These are phyloP conservation scores for Pythium phragmitis DNA, from an alignment of 352 stramenopile species.

Conservation along the genomic window DNA sequence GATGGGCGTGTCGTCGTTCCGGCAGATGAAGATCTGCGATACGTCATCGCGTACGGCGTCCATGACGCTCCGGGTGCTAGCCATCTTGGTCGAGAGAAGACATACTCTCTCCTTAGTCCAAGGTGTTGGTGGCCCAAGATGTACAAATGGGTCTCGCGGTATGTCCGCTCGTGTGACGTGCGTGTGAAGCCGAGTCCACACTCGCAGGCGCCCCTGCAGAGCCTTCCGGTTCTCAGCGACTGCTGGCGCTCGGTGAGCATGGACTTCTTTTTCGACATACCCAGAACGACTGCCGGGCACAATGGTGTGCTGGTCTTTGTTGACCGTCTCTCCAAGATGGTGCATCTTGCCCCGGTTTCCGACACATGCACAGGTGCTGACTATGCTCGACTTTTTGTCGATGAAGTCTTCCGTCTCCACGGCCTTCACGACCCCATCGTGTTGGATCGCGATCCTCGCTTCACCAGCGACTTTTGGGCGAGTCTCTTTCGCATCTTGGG, in stretches of 20 bases:
- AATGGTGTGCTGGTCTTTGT: slow-evolving; percentile 16
- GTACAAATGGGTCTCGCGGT: slow-evolving; percentile 27
- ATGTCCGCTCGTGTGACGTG: slow-evolving; percentile 15
- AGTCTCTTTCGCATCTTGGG: no score
- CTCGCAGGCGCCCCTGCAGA: slow-evolving; percentile 14
- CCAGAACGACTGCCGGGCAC: not conserved
- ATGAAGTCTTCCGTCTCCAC: no score
- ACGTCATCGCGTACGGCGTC: slow-evolving; percentile 21
- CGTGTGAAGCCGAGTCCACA: slow-evolving; percentile 11
- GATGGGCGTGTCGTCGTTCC: slow-evolving; percentile 9
- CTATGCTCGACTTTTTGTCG: not conserved
- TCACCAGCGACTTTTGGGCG: no score
- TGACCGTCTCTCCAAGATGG: slow-evolving; percentile 22
- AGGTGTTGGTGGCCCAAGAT: slow-evolving; percentile 24
- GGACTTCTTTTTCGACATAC: slow-evolving; percentile 21
- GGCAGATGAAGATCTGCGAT: slow-evolving; percentile 26
- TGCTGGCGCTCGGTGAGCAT: slow-evolving; percentile 22
- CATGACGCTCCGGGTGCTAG: slow-evolving; percentile 5
- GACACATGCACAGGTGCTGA: not conserved
- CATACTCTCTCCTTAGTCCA: slow-evolving; percentile 2
- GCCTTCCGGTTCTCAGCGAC: slow-evolving; percentile 14
- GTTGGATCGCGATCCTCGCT: no score
- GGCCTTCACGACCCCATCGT: no score
- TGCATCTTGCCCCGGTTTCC: slow-evolving; percentile 8
- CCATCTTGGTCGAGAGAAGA: slow-evolving; percentile 28